Base-by-base conservation (phyloP, 2,329 filamentous ascomycete species). In the Pseudogymnoascus sp. region DNA sequence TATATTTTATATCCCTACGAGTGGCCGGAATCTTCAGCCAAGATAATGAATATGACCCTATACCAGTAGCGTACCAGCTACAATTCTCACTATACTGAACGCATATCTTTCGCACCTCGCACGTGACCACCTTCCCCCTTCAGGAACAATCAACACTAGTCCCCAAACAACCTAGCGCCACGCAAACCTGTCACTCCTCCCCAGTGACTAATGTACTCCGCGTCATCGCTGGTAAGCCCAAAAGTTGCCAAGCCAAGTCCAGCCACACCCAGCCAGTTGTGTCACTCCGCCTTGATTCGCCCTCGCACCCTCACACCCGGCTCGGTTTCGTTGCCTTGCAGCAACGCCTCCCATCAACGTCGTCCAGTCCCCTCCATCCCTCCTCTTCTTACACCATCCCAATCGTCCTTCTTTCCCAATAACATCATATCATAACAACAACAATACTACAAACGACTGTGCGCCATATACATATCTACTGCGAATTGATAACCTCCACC, bases 261-360 rank as follows among this genome's bases (percentile, higher is more conserved):
- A 53, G 25, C 46, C 28, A 21, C 28, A 53, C 3, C 25, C 46
- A 53, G 7, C 25, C 46, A 53, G 46, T 53, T 11, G 46, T 31
- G n/a, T 53, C 23, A 1, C 46, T 46, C 43, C 25, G 46, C 46
- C 46, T 53, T 53, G 46, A 53, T 53, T 53, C 46, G 46, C 46
- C 46, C 25, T 53, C 46, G 8, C 28, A 21, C 21, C 14, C 43
- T 49, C 21, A 34, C 46, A 56, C 49, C 49, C 49, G 49, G 49
- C 49, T 56, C 34, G 49, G 42, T 53, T 53, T 53, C 46, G 49
- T 56, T 56, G 49, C 49, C 49, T 56, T 23, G 46, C 46, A 53
- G n/a, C 46, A 23, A 16, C 46, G 46, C 46, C 46, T 53, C 46
- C 46, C 46, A 49, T 16, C 46, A 16, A 18, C n/a, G 14, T 38